Evolutionary conservation across 805 yeast species (phyloP), one percentile per base, ranked within the genome.

Genomic region (Saccharomycopsis guyanensis): DNA sequence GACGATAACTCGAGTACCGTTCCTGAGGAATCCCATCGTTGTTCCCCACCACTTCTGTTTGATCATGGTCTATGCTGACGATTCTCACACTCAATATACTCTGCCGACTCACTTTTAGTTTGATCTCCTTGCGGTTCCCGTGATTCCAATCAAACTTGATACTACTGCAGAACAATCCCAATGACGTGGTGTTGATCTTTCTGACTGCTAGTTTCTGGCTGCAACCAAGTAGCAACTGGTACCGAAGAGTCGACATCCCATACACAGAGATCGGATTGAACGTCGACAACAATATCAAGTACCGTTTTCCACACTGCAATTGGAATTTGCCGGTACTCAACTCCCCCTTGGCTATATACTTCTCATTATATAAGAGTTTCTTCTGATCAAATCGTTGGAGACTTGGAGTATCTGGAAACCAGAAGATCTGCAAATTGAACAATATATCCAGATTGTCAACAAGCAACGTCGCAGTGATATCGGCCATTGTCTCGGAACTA

Each of bases 251-350:
- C 12, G 24, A 25, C 5, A 52, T 4, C 3, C 32, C 31, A 16
- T 40, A 2, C 55, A 15, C 13, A 39, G 42, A n/a, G 19, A 48
- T 58, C 1, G 66, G 57, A 3, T 66, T 67, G 53, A 66, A 73
- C 0, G 76, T 67, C 1, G 83, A 77, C 2, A 68, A 57, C 1
- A 80, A 61, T 0, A 74, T 52, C 22, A 71, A 64, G 53, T 77
- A 80, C 13, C 54, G 53, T 2, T 71, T 72, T 0, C 66, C 63
- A 1, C 61, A 47, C 18, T 51, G 48, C 7, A 66, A 39, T 12
- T 49, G 51, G 13, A 70, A 34, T 0, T 56, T 39, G 1, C 46
- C 42, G 3, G 62, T 42, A 1, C 59, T 27, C 3, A 54, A 49
- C 23, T 55, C 60, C 2, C 59, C 61, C 1, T 46, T 51, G 2